Conservation (phyloP, 768 basidiomycete species). For the Kwoniella bestiolae region DNA sequence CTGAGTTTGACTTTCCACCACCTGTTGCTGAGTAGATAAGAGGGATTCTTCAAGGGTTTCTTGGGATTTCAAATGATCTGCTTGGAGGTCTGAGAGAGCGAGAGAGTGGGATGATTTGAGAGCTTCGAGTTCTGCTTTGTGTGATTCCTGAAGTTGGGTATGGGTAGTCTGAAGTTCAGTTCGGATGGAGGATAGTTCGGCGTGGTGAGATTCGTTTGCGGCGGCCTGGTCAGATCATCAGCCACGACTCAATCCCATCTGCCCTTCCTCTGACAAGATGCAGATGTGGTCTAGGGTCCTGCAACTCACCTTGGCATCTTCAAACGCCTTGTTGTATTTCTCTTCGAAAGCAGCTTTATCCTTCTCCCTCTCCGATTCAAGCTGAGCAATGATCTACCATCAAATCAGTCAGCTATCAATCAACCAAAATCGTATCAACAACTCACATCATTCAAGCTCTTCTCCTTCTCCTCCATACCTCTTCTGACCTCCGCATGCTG, state of each 20-base stretch:
- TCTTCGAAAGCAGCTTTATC: constrained; percentile 13
- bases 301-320: constrained; percentile 34
- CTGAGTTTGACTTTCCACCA: constrained; percentile 3
- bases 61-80: constrained; percentile 18
- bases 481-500: constrained; percentile 2
- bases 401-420: constrained; percentile 2
- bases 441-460: constrained; percentile 21
- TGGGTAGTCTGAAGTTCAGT: constrained; percentile 30
- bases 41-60: constrained; percentile 2
- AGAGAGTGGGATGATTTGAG: constrained; percentile 30
- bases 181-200: constrained; percentile 36
- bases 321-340: constrained; percentile 13
- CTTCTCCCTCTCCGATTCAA: constrained; percentile 15
- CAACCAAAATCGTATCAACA: background rate
- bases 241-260: no score
- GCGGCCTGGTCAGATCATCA: no score
- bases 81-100: constrained; percentile 18
- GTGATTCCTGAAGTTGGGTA: constrained; percentile 27
- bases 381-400: constrained; percentile 24
- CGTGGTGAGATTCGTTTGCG: constrained; percentile 27
- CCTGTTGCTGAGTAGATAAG: background rate
- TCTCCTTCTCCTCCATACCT: constrained; percentile 18
- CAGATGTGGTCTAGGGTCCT: no score
- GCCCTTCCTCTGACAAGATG: no score
- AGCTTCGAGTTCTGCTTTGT: constrained; percentile 35